A percentile compares a stretch with the other conserved stretches of the same genome.
Evolutionary conservation across 192 early-diverging fungal genomes (phyloP).

Genomic region (Backusella parvicylindrica): DNA sequence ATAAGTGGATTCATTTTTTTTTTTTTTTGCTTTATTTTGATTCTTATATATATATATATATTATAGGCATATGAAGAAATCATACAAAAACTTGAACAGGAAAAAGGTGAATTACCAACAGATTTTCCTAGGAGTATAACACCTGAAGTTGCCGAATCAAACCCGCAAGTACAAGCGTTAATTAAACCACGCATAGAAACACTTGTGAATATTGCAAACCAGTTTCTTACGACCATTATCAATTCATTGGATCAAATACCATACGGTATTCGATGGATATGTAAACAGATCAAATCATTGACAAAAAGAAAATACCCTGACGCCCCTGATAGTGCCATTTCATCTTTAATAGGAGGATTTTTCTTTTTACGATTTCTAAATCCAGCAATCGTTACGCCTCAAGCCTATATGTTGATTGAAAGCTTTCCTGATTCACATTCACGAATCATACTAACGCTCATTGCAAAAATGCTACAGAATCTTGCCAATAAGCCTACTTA

Average conservation of each 20-base stretch:
- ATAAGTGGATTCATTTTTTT: not conserved
- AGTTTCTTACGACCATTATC: slow-evolving; percentile 82
- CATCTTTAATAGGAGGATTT: slow-evolving; percentile 93
- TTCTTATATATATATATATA: too few species aligned
- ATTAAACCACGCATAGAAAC: slow-evolving; percentile 72
- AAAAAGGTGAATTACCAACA: slow-evolving; percentile 41
- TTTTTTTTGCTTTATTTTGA: not conserved
- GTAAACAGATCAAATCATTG: slow-evolving; percentile 90
- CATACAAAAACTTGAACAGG: slow-evolving; percentile 61
- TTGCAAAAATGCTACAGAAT: slow-evolving; percentile 93
- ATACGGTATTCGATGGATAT: slow-evolving; percentile 95
- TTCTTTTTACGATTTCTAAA: slow-evolving; percentile 95
- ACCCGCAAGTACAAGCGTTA: slow-evolving; percentile 75
- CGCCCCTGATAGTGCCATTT: slow-evolving; percentile 76
- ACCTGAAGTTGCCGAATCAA: slow-evolving; percentile 69
- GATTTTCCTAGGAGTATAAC: slow-evolving; percentile 69
- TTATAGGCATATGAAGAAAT: slow-evolving; percentile 73
- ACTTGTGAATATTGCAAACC: slow-evolving; percentile 79
- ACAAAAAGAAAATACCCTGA: slow-evolving; percentile 90
- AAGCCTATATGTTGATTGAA: slow-evolving; percentile 88
- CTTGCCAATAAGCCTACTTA: slow-evolving; percentile 92
- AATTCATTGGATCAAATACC: slow-evolving; percentile 82
- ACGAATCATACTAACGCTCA: slow-evolving; percentile 78
- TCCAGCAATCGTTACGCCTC: slow-evolving; percentile 93
- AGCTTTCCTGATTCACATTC: slow-evolving; percentile 70